Evolutionary conservation across 306 rosid genomes (phyloP).

Genomic region (Malus fusca): DNA sequence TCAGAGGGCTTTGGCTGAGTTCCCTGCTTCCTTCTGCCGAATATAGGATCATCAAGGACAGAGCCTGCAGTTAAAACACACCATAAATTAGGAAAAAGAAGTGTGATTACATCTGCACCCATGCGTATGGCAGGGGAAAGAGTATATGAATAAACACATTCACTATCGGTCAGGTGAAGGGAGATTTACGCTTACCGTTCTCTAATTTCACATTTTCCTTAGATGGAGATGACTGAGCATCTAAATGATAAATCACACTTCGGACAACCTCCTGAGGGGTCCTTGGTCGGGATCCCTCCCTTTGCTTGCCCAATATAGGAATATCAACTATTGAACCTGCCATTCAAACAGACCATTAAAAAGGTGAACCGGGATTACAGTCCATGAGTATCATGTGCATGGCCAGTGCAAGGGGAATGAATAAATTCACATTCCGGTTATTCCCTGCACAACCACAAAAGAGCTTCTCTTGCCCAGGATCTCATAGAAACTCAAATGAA

Average conservation of each 20-base stretch:
- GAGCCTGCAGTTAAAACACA: slow-evolving; percentile 43
- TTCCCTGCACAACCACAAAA: background rate
- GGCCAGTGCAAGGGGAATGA: background rate
- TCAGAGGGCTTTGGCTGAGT: slow-evolving; percentile 44
- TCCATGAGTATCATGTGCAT: background rate
- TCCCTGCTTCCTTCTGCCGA: slow-evolving; percentile 38
- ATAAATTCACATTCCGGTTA: slow-evolving; percentile 23
- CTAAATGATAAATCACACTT: slow-evolving; percentile 29
- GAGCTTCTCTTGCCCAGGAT: background rate
- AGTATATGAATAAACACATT: slow-evolving; percentile 10
- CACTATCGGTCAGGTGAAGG: slow-evolving; percentile 24
- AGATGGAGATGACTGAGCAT: slow-evolving; percentile 37
- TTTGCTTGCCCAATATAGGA: slow-evolving; percentile 39
- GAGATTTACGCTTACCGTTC: slow-evolving; percentile 1
- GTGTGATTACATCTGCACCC: background rate
- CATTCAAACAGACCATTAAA: slow-evolving; percentile 11
- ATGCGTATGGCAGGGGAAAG: background rate
- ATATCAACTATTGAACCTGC: slow-evolving; percentile 45
- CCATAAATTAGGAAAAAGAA: slow-evolving; percentile 14
- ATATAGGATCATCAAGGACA: slow-evolving; percentile 32
- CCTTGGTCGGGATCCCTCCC: slow-evolving; percentile 47
- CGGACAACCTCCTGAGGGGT: slow-evolving; percentile 41
- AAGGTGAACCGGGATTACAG: slow-evolving; percentile 10
- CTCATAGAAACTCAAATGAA: background rate
- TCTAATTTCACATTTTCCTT: slow-evolving; percentile 28